These are phyloP conservation scores for Phytophthora pini DNA, from an alignment of 352 stramenopile genomes.

Conservation along the genomic window DNA sequence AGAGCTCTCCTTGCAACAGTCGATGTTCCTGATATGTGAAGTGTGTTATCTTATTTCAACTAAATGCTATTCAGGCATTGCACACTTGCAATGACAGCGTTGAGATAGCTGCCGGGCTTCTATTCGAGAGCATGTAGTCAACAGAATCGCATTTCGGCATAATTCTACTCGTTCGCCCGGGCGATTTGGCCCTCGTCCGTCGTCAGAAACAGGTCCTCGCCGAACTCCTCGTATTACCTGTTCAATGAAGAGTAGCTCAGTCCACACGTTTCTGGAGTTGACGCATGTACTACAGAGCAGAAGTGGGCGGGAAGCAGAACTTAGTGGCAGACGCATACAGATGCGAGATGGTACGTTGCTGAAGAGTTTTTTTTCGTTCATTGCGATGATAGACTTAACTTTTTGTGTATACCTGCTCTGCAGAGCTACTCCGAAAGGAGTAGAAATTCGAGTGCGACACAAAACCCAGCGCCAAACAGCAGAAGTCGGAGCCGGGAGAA, in stretches of 20 bases:
- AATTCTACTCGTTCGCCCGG: background rate
- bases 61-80: constrained; percentile 67
- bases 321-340: constrained; percentile 60
- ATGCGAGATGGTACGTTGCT: constrained; percentile 64
- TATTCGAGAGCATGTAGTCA: constrained; percentile 72
- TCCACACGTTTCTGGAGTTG: too few species aligned
- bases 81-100: constrained; percentile 80
- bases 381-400: too few species aligned
- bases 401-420: too few species aligned
- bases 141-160: constrained; percentile 14
- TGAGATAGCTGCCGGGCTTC: constrained; percentile 78
- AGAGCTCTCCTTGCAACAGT: background rate
- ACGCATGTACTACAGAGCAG: constrained; percentile 46
- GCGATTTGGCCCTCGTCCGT: too few species aligned
- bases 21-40: constrained; percentile 14
- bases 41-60: constrained; percentile 26
- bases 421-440: constrained; percentile 75
- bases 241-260: too few species aligned
- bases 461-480: constrained; percentile 39
- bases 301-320: constrained; percentile 46
- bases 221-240: constrained; percentile 15
- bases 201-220: background rate
- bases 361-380: background rate
- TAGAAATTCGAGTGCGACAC: constrained; percentile 43
- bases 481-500: constrained; percentile 62